phyloP scores from a whole-genome alignment of 768 basidiomycete species.

The Sistotremastrum suecicum region DNA sequence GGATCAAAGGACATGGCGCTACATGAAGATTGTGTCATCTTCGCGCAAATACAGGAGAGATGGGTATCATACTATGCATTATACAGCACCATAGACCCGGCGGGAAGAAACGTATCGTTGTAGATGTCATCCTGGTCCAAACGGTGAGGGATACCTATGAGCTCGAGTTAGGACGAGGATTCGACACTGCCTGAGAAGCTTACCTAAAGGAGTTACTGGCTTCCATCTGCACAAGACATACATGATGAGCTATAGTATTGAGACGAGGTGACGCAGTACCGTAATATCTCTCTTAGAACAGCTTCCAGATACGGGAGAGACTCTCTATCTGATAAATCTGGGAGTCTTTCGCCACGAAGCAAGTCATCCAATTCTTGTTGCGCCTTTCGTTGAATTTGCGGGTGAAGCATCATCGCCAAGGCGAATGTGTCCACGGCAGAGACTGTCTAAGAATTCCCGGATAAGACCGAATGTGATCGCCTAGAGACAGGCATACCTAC shows the following conservation, averaged over 20 bases:
- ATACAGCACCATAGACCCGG: slow-evolving; percentile 8
- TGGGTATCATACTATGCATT: slow-evolving; percentile 8
- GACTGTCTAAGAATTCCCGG: neutral
- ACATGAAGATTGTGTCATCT: slow-evolving; percentile 6
- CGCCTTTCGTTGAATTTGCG: neutral
- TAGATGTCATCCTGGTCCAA: slow-evolving; percentile 6
- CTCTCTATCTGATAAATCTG: neutral
- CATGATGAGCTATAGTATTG: too few species aligned
- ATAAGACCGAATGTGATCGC: too few species aligned
- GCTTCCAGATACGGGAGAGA: slow-evolving; percentile 1
- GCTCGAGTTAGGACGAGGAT: too few species aligned
- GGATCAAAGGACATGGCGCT: slow-evolving; percentile 18
- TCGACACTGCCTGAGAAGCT: too few species aligned
- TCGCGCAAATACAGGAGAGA: too few species aligned
- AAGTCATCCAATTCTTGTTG: slow-evolving; percentile 1
- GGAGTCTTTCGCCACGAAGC: neutral
- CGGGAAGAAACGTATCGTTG: slow-evolving; percentile 9
- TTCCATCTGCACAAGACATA: neutral
- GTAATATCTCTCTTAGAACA: neutral
- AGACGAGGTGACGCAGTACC: too few species aligned
- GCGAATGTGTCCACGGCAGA: neutral
- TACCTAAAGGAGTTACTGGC: too few species aligned
- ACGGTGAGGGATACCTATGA: slow-evolving; percentile 2
- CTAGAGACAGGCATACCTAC: too few species aligned
- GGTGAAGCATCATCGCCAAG: slow-evolving; percentile 5